phyloP scores from a whole-genome alignment of 2,329 filamentous ascomycete genomes.

The Sporothrix pseudoabietina region DNA sequence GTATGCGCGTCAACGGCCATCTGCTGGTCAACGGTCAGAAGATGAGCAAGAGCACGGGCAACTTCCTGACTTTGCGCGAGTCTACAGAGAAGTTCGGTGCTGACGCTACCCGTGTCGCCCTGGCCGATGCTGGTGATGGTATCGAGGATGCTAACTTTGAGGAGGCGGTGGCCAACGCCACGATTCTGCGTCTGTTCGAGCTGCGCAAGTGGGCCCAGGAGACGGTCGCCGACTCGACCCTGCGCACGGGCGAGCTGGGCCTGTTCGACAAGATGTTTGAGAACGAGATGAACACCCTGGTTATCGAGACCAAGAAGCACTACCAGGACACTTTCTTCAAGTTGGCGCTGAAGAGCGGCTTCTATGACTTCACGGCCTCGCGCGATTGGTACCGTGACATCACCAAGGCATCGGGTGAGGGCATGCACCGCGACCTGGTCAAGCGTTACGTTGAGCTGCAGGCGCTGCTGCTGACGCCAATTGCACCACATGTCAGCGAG shows the following conservation, averaged over 20 bases:
- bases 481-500: constrained; percentile 92
- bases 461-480: constrained; percentile 67
- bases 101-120: constrained; percentile 82
- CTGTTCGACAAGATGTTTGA: constrained; percentile 85
- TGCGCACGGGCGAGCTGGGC: constrained; percentile 75
- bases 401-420: constrained; percentile 72
- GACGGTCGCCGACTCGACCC: constrained; percentile 66
- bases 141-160: constrained; percentile 97
- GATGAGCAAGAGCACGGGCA: constrained; percentile 97
- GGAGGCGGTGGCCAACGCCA: constrained; percentile 89
- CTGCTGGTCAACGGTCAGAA: constrained; percentile 94
- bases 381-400: constrained; percentile 90
- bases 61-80: constrained; percentile 90
- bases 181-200: constrained; percentile 79
- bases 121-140: constrained; percentile 92
- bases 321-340: constrained; percentile 83
- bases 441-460: constrained; percentile 80
- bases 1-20: constrained; percentile 88
- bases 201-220: constrained; percentile 91
- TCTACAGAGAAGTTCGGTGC: constrained; percentile 90
- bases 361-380: constrained; percentile 86
- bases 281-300: constrained; percentile 86
- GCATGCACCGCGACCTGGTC: constrained; percentile 83
- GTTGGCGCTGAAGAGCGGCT: constrained; percentile 78
- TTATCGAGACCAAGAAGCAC: constrained; percentile 75